These are phyloP conservation scores for Lasiosphaeriaceae sp. DNA, from an alignment of 495 filamentous ascomycete genomes.

Conservation along the genomic window DNA sequence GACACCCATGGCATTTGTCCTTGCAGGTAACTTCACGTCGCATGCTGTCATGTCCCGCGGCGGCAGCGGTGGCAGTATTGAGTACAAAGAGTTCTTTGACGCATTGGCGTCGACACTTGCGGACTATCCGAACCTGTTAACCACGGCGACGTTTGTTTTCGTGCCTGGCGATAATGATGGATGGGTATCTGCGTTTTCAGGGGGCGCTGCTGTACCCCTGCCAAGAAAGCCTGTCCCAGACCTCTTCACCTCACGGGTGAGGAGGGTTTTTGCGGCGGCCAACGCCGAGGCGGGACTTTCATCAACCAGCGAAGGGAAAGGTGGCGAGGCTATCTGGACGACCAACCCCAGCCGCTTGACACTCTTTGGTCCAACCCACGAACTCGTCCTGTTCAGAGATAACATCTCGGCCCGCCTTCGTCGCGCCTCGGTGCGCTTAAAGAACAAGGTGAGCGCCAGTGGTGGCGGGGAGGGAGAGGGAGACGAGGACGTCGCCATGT, in stretches of 20 bases:
- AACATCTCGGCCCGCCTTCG: slow-evolving; percentile 75
- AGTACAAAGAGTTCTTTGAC: slow-evolving; percentile 94
- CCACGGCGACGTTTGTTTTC: slow-evolving; percentile 77
- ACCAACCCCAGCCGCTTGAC: slow-evolving; percentile 78
- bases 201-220: slow-evolving; percentile 70
- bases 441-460: slow-evolving; percentile 21
- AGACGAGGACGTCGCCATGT: slow-evolving; percentile 35
- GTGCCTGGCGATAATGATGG: slow-evolving; percentile 95
- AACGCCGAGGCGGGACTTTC: slow-evolving; percentile 54
- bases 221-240: slow-evolving; percentile 75
- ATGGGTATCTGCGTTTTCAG: slow-evolving; percentile 81
- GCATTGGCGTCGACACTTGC: slow-evolving; percentile 75
- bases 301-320: slow-evolving; percentile 15
- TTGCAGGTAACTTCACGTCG: slow-evolving; percentile 81
- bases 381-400: slow-evolving; percentile 82
- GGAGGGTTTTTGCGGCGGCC: slow-evolving; percentile 71
- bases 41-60: slow-evolving; percentile 68
- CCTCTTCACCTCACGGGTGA: slow-evolving; percentile 79
- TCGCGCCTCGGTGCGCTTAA: slow-evolving; percentile 64
- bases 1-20: slow-evolving; percentile 71
- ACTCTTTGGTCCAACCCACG: slow-evolving; percentile 80
- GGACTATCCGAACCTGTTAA: slow-evolving; percentile 81
- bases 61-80: slow-evolving; percentile 69
- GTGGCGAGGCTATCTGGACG: slow-evolving; percentile 77
- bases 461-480: background rate